phyloP scores from a whole-genome alignment of 2,329 filamentous ascomycete species.

The Penicillium sp. region DNA sequence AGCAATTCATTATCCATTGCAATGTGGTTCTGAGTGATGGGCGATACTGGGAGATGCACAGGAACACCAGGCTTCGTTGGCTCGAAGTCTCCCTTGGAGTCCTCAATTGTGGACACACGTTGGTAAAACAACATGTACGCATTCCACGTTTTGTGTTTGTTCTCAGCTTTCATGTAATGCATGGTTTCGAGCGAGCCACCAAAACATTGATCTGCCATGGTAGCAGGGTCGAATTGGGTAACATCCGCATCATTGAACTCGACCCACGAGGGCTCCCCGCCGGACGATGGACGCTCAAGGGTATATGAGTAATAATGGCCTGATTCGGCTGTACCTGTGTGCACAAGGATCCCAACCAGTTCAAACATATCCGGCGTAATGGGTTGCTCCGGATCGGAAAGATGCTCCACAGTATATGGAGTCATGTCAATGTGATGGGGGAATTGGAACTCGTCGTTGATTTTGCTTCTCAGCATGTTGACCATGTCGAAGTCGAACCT shows the following conservation, averaged over 20 bases:
- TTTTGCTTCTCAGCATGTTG: slow-evolving; percentile 78
- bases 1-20: slow-evolving; percentile 67
- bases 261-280: slow-evolving; percentile 62
- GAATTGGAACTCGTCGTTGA: slow-evolving; percentile 93
- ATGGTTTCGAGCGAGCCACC: slow-evolving; percentile 62
- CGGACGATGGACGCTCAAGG: slow-evolving; percentile 64
- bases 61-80: slow-evolving; percentile 48
- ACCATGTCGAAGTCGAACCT: slow-evolving; percentile 53
- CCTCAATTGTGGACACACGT: slow-evolving; percentile 62
- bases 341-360: slow-evolving; percentile 89
- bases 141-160: slow-evolving; percentile 68
- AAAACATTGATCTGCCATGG: slow-evolving; percentile 74
- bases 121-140: slow-evolving; percentile 99
- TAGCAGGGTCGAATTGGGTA: slow-evolving; percentile 65
- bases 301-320: slow-evolving; percentile 98
- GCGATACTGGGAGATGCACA: slow-evolving; percentile 47
- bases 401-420: slow-evolving; percentile 81
- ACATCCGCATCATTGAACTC: slow-evolving; percentile 94
- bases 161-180: slow-evolving; percentile 45
- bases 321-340: slow-evolving; percentile 86
- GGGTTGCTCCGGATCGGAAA: slow-evolving; percentile 60
- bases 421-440: slow-evolving; percentile 79
- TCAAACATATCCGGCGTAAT: slow-evolving; percentile 74
- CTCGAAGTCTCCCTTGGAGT: slow-evolving; percentile 50
- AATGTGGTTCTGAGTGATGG: slow-evolving; percentile 54